Evolutionary conservation across 495 filamentous ascomycete genomes (phyloP).

Genomic region (Neurospora sp.): DNA sequence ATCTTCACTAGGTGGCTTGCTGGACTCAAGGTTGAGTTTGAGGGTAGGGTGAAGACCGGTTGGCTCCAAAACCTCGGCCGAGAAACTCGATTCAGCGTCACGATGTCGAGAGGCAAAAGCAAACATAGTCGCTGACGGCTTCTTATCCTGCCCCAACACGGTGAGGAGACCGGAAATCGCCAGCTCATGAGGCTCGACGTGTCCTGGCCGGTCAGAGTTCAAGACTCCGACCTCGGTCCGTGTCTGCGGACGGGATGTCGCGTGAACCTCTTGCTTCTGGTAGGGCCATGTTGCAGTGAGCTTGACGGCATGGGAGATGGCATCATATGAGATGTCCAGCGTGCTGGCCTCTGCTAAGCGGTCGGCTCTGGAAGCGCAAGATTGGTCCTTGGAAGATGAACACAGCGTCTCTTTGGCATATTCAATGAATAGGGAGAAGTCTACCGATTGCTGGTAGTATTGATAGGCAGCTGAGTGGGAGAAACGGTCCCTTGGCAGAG

Average conservation of each 20-base stretch:
- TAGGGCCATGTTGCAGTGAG: constrained; percentile 52
- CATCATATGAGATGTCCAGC: constrained; percentile 71
- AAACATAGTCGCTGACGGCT: constrained; percentile 63
- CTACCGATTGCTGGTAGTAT: constrained; percentile 54
- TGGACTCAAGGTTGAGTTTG: constrained; percentile 41
- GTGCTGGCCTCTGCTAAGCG: constrained; percentile 41
- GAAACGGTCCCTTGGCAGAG: constrained; percentile 52
- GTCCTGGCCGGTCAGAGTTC: constrained; percentile 47
- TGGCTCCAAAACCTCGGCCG: constrained; percentile 50
- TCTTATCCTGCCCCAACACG: constrained; percentile 64
- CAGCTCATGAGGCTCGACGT: constrained; percentile 57
- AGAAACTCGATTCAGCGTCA: constrained; percentile 42
- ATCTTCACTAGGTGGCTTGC: constrained; percentile 28
- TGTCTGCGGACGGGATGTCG: constrained; percentile 21
- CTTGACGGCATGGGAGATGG: constrained; percentile 53
- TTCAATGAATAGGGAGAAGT: constrained; percentile 41
- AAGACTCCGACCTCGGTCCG: constrained; percentile 78
- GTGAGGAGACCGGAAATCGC: constrained; percentile 70
- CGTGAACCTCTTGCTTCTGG: constrained; percentile 27
- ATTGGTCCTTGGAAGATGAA: constrained; percentile 19
- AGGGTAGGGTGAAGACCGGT: constrained; percentile 86
- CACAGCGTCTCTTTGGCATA: constrained; percentile 54
- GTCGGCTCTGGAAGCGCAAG: constrained; percentile 23
- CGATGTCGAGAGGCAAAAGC: constrained; percentile 80
- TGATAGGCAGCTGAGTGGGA: constrained; percentile 56